Evolutionary conservation across 1,284 basidiomycete genomes (phyloP).

Genomic region (Ceratorhiza oryzae-sativae): DNA sequence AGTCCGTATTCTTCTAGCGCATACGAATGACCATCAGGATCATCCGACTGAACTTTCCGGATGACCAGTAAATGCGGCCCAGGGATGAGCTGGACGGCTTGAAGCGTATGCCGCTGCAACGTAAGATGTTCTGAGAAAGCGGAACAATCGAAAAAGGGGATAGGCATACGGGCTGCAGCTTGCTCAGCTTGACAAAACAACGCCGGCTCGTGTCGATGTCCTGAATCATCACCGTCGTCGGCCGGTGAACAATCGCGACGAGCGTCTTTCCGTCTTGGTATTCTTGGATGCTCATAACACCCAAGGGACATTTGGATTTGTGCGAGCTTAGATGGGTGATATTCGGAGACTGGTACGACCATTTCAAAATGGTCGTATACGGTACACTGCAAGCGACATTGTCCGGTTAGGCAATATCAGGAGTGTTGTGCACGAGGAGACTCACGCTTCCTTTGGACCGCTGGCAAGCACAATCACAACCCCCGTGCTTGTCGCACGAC

Average conservation of each 20-base stretch:
- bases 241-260: constrained; percentile 25
- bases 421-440: not conserved
- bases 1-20: constrained; percentile 16
- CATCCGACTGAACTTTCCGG: not conserved
- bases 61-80: constrained; percentile 9
- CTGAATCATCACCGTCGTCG: constrained; percentile 33
- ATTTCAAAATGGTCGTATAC: constrained; percentile 8
- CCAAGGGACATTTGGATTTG: constrained; percentile 6
- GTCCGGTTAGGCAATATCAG: too few relatives aligned
- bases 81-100: constrained; percentile 13
- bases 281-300: constrained; percentile 12
- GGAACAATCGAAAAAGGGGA: not conserved
- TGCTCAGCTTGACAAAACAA: constrained; percentile 25
- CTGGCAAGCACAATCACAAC: constrained; percentile 5
- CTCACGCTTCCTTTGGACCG: not conserved
- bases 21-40: not conserved
- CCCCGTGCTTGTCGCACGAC: constrained; percentile 7
- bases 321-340: constrained; percentile 2
- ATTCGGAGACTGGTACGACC: not conserved
- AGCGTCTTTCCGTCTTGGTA: not conserved
- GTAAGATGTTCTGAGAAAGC: not conserved
- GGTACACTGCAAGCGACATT: not conserved
- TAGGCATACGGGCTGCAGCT: not conserved
- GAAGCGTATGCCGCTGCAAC: constrained; percentile 3
- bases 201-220: constrained; percentile 14